These are phyloP conservation scores for Podosphaera xanthii DNA, from an alignment of 2,329 filamentous ascomycete species.

Conservation along the genomic window DNA sequence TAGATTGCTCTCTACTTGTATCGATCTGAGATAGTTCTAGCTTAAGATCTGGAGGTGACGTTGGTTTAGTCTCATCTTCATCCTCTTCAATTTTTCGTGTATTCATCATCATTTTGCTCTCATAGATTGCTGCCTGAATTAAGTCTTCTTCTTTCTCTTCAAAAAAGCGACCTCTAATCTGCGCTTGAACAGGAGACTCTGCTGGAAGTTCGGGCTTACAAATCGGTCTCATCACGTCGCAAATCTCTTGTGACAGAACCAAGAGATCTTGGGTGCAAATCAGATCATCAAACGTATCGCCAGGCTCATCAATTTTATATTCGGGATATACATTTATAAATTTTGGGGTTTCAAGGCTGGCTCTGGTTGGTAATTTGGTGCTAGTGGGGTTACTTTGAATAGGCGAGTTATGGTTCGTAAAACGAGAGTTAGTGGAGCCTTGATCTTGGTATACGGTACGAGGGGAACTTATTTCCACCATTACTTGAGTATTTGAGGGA, in stretches of 20 bases:
- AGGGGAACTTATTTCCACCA: conserved; percentile 7
- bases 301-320: too few relatives aligned
- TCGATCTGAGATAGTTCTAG: too few relatives aligned
- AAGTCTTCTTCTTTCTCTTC: conserved; percentile 14
- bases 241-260: conserved; percentile 25
- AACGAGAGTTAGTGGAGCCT: too few relatives aligned
- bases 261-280: conserved; percentile 22
- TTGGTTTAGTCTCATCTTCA: too few relatives aligned
- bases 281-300: conserved; percentile 5
- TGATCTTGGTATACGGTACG: too few relatives aligned
- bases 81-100: background rate
- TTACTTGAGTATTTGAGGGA: conserved; percentile 9
- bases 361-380: too few relatives aligned
- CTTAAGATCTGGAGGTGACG: too few relatives aligned
- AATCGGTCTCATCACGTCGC: conserved; percentile 18
- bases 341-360: too few relatives aligned
- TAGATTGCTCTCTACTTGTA: too few relatives aligned
- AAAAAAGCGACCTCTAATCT: conserved; percentile 6
- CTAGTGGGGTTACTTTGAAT: too few relatives aligned
- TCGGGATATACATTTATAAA: too few relatives aligned
- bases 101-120: conserved; percentile 5
- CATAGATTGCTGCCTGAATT: conserved; percentile 9
- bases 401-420: too few relatives aligned
- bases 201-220: background rate
- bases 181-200: background rate